Evolutionary conservation across 1,139 yeast genomes (phyloP), one percentile per base, ranked within the genome.

Genomic region (Suhomyces ambrosiae): DNA sequence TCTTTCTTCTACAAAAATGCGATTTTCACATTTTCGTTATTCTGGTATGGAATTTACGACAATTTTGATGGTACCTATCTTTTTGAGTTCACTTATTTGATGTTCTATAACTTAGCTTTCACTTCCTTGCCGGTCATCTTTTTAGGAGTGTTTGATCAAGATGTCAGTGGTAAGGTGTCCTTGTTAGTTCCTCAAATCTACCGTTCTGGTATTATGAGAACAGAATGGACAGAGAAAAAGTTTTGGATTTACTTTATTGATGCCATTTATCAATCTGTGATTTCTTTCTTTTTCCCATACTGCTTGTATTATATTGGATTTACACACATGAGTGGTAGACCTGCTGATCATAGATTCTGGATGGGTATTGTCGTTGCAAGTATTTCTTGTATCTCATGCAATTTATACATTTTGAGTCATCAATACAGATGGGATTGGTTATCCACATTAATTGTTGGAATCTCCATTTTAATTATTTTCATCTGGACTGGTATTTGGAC

Each of bases 391-490:
- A 68, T 85, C 40, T 69, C 95, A 8, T 88, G 96, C 64, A 87
- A 92, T 60, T 50, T 80, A 10, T 90, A 85, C 65, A 82, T 92
- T 35, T 56, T 88, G 53, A 62, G 85, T 49, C 95, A 89, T 58
- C 95, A 88, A 62, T 80, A 80, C 57, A 76, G 95, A 56, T 92
- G 98, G 98, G 98, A 92, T 63, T 88, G 95, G 95, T 66, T 88
- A 38, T 79, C 90, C 4, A 51, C 74, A 13, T 56, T 86, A 37
- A 74, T 87, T 53, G 77, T 80, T 41, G 65, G 67, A 7, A 54
- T 90, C 29, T 86, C 96, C 6, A 75, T 80, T 40, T 54, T 89
- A 42, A 54, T 89, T 33, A 71, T 88, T 33, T 86, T 80, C 60
- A 81, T 79, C 40, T 90, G 97, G 97, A 82, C 96, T 1, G 96